Base-by-base conservation (phyloP, 768 basidiomycete species). In the Tulasnella sp. region DNA sequence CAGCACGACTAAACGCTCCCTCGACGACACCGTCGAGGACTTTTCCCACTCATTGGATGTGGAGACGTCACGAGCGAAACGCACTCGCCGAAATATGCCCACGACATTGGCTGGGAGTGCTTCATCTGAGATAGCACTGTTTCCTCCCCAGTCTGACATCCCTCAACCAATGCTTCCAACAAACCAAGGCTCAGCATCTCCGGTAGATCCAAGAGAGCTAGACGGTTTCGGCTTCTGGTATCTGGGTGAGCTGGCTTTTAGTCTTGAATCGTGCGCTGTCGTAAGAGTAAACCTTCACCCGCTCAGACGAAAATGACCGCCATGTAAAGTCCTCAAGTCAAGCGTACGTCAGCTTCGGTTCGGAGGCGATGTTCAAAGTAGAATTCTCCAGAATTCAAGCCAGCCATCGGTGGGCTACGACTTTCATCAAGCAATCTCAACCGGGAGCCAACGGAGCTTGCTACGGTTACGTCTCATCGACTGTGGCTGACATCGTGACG, bases 191-290 rank as follows among this genome's bases (percentile, higher is more conserved):
- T 40, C 71, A 36, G 14, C 39, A 36, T 40, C 27, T 71, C 18
- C 39, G 16, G 8, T 31, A n/a, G 38, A 18, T 40, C 36, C 56
- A 31, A 46, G 39, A 71, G n/a, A 72, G n/a, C 39, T 79, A 5
- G 42, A 71, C 9, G 78, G 78, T n/a, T 79, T 79, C 44, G 78
- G 46, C 10, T 79, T 79, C 42, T 72, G 68, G 71, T 79, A 79
- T 74, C 31, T 79, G 31, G 71, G 78, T 79, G 31, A 71, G 78
- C 72, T 46, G n/a, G 5, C 16, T 34, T 27, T 21, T 73, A 18
- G n/a, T 38, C 9, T 21, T 44, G n/a, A 24, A 18, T 71, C 27
- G 21, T 34, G 10, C 5, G 71, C 75, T 39, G 2, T 40, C 7
- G 10, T 19, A 36, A 21, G 46, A 68, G 7, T 34, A 12, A 68